Percentiles rank a stretch among this genome's conserved stretches.
These are phyloP conservation scores for Akanthomyces uredinophilus DNA, from an alignment of 2,329 filamentous ascomycete species.

Conservation along the genomic window DNA sequence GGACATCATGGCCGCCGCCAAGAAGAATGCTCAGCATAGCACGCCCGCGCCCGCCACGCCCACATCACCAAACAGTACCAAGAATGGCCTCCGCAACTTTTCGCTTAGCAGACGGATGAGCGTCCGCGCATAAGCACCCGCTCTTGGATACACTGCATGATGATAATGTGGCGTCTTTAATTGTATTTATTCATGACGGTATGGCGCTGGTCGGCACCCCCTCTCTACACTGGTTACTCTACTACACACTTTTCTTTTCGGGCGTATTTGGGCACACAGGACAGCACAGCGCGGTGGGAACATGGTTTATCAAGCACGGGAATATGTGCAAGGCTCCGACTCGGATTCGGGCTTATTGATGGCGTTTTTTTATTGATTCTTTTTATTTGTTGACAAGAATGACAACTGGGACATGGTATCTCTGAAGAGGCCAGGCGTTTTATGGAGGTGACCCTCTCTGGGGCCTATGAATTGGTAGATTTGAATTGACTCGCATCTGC, in stretches of 20 bases:
- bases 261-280: conserved; percentile 10
- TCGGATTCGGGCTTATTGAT: not conserved
- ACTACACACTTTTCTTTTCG: not conserved
- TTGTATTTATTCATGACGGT: not conserved
- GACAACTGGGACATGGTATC: not conserved
- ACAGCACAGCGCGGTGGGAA: conserved; percentile 1
- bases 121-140: conserved; percentile 4
- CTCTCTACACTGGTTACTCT: conserved; percentile 1
- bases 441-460: conserved; percentile 2
- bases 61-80: conserved; percentile 17
- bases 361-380: conserved; percentile 1
- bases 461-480: conserved; percentile 6
- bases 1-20: conserved; percentile 41
- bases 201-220: not conserved
- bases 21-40: conserved; percentile 33
- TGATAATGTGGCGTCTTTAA: not conserved
- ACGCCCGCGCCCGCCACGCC: not conserved
- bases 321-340: not conserved
- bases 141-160: not conserved
- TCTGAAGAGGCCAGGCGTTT: conserved; percentile 11
- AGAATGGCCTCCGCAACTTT: conserved; percentile 7
- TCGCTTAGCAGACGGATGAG: conserved; percentile 18
- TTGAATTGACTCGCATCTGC: conserved; percentile 10
- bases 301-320: not conserved
- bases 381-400: conserved; percentile 6